These are phyloP conservation scores for Fusarium sp. DNA, from an alignment of 2,329 filamentous ascomycete genomes.

Conservation along the genomic window DNA sequence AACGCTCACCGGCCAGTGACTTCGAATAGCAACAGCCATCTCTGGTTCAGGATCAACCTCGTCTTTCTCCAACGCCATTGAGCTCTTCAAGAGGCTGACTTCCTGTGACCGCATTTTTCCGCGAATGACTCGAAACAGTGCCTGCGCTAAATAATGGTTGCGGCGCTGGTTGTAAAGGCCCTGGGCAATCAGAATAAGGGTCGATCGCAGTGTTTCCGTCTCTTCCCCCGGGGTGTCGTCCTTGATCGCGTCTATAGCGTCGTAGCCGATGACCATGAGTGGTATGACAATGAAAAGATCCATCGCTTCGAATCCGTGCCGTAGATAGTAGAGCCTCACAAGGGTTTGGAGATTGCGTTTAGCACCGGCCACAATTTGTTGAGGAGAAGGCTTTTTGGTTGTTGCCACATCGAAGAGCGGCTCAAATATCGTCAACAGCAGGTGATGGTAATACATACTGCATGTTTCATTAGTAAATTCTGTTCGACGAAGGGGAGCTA, in stretches of 20 bases:
- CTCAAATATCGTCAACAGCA: constrained; percentile 48
- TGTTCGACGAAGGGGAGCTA: not conserved
- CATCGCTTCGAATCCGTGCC: constrained; percentile 52
- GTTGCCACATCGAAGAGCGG: constrained; percentile 31
- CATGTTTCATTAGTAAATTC: not conserved
- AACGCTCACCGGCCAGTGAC: constrained; percentile 51
- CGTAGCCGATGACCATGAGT: constrained; percentile 49
- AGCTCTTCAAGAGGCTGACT: constrained; percentile 30
- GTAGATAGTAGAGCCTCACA: constrained; percentile 50
- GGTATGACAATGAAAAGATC: constrained; percentile 52
- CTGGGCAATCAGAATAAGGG: constrained; percentile 52
- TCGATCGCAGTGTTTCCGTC: constrained; percentile 50
- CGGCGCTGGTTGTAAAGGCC: constrained; percentile 52
- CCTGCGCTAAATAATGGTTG: constrained; percentile 53
- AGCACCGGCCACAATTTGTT: constrained; percentile 42
- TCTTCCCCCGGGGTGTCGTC: constrained; percentile 13
- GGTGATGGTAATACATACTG: constrained; percentile 47
- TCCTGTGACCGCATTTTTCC: constrained; percentile 53
- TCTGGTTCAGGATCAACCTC: constrained; percentile 35
- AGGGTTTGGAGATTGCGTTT: constrained; percentile 45
- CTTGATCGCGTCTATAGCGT: constrained; percentile 47
- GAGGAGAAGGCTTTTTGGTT: not conserved
- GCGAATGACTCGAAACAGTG: constrained; percentile 52
- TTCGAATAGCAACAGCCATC: constrained; percentile 47
- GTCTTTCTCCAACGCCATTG: constrained; percentile 36